These are phyloP conservation scores for Leishmania martiniquensis DNA, from an alignment of 208 protist species.

Conservation along the genomic window DNA sequence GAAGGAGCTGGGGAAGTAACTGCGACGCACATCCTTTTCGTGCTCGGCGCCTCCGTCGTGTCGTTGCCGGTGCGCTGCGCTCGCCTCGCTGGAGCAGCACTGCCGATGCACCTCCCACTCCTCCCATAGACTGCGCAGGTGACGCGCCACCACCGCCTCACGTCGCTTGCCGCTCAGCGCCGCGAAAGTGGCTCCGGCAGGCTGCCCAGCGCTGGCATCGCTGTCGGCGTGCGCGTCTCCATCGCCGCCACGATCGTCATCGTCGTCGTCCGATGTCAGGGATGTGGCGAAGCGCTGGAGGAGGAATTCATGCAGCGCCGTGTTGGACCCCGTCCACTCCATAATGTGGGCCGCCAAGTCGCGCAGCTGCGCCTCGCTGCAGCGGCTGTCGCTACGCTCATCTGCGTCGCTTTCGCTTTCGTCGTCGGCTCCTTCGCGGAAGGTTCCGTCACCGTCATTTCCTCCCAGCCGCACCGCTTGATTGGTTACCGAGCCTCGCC, in stretches of 20 bases:
- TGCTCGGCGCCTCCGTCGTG: not conserved
- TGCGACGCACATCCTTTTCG: slow-evolving; percentile 45
- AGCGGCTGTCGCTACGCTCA: slow-evolving; percentile 5
- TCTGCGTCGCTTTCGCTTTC: not conserved
- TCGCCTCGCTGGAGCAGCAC: slow-evolving; percentile 1
- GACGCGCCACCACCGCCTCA: slow-evolving; percentile 14
- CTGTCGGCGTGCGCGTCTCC: not conserved
- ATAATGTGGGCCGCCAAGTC: slow-evolving; percentile 16
- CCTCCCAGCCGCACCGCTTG: not conserved
- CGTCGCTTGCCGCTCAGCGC: not conserved
- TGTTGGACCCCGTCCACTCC: slow-evolving; percentile 22
- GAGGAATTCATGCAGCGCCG: slow-evolving; percentile 25
- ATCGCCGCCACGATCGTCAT: not conserved
- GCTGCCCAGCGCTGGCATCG: not conserved
- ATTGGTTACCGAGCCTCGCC: not conserved
- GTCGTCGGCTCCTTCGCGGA: not conserved
- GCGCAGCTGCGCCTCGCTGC: slow-evolving; percentile 14
- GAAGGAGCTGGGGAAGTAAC: slow-evolving; percentile 80
- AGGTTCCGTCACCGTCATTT: not conserved
- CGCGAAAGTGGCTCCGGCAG: not conserved
- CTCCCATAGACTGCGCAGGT: slow-evolving; percentile 18
- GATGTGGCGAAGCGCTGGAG: slow-evolving; percentile 17
- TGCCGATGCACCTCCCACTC: slow-evolving; percentile 28
- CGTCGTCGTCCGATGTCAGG: not conserved
- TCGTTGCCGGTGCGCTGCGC: not conserved